Base-by-base conservation (phyloP, 2,329 filamentous ascomycete genomes). In the Hymenoscyphus albidus region DNA sequence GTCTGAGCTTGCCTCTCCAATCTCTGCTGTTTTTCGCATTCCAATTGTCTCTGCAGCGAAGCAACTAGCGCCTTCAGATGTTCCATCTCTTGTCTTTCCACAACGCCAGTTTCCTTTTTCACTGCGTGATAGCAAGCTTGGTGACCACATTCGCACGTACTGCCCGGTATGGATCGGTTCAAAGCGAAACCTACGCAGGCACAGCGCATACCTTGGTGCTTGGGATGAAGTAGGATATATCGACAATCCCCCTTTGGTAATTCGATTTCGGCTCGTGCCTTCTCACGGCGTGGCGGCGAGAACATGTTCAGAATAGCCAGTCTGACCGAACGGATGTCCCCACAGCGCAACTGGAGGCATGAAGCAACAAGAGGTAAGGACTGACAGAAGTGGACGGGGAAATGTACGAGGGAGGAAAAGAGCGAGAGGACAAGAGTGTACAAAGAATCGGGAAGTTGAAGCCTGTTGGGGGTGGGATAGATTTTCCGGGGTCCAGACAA, bases 161-260 rank as follows among this genome's bases (percentile, higher is more conserved):
- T 82, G 44, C 83, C 81, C 0, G 84, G 84, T 12, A 83, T 76
- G n/a, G 77, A 73, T 60, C 77, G 78, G 73, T 85, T 86, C 64
- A 83, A 79, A 4, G 80, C 80, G 73, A 87, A 87, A 65, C 80
- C 79, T 66, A 84, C 81, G 70, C 85, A 87, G 56, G 81, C 84
- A 73, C 85, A 87, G 55, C 85, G 82, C 64, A 84, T 79, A 61
- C 84, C 84, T 69, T 82, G 84, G 73, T 85, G 78, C 70, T 84
- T 83, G 5, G 84, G 82, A 63, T 82, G 78, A 35, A 84, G 77
- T 38, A 87, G 74, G 67, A 87, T 86, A 70, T 83, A 87, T 65
- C 83, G 82, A 69, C 85, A 87, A 69, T 85, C 82, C 39, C 85
- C 85, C 69, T 81, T 79, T 14, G 85, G 85, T 27, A 87, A 78